These are phyloP conservation scores for Chytriomyces confervae DNA, from an alignment of 192 early-diverging fungal species.

Conservation along the genomic window DNA sequence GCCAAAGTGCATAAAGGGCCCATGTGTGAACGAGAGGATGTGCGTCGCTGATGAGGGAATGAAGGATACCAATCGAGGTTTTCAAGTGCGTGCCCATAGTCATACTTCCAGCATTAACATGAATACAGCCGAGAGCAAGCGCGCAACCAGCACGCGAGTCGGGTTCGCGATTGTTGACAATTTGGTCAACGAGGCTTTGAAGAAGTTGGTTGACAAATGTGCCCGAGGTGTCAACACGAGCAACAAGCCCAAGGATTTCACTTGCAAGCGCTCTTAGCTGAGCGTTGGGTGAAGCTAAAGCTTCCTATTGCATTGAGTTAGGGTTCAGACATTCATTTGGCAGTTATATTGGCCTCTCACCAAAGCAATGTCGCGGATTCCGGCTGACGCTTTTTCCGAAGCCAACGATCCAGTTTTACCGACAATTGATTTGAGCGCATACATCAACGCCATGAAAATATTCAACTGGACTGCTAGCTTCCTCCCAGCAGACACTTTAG, in stretches of 20 bases:
- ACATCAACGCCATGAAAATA: slow-evolving; percentile 73
- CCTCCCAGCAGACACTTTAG: slow-evolving; percentile 70
- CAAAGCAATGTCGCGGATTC: slow-evolving; percentile 52
- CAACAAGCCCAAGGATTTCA: slow-evolving; percentile 81
- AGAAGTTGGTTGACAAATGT: slow-evolving; percentile 74
- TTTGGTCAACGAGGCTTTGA: slow-evolving; percentile 79
- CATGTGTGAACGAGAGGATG: slow-evolving; percentile 94
- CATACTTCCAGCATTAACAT: slow-evolving; percentile 88
- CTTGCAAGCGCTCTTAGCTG: slow-evolving; percentile 77
- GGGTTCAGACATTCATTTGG: not conserved
- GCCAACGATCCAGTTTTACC: slow-evolving; percentile 57
- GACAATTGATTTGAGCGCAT: slow-evolving; percentile 69
- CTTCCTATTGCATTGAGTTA: slow-evolving; percentile 51
- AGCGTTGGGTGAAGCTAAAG: slow-evolving; percentile 71
- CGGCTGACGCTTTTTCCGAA: slow-evolving; percentile 38
- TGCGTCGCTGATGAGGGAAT: slow-evolving; percentile 88
- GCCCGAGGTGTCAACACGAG: slow-evolving; percentile 68
- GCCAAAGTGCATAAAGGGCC: slow-evolving; percentile 83
- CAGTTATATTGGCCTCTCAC: slow-evolving; percentile 45
- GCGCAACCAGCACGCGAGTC: slow-evolving; percentile 93
- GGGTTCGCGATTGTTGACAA: slow-evolving; percentile 90
- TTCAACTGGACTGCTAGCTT: slow-evolving; percentile 84
- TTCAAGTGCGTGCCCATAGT: slow-evolving; percentile 81
- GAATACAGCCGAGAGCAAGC: slow-evolving; percentile 86
- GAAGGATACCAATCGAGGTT: slow-evolving; percentile 86